Evolutionary conservation across 2,329 filamentous ascomycete genomes (phyloP).

Genomic region (Colletotrichum godetiae): DNA sequence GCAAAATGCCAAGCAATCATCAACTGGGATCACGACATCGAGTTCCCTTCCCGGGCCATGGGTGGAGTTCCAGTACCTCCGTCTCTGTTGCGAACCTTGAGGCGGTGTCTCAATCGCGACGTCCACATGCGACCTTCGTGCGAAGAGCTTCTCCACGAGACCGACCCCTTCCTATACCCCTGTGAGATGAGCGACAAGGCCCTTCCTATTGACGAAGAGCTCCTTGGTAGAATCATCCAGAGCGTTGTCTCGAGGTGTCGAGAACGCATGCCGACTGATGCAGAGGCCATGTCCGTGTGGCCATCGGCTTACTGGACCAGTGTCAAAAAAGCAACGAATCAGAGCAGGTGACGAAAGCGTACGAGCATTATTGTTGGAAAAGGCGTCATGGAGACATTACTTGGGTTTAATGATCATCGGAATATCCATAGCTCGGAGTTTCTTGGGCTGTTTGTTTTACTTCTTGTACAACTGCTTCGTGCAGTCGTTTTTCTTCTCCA

Average conservation of each 20-base stretch:
- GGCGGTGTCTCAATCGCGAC: conserved; percentile 71
- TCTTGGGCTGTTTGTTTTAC: conserved; percentile 20
- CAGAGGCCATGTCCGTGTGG: conserved; percentile 66
- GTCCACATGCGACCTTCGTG: conserved; percentile 72
- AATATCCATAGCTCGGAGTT: conserved; percentile 36
- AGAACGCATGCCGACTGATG: conserved; percentile 68
- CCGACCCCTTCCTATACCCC: conserved; percentile 74
- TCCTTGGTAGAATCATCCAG: conserved; percentile 71
- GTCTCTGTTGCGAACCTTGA: conserved; percentile 70
- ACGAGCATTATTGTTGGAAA: conserved; percentile 26
- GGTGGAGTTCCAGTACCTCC: conserved; percentile 72
- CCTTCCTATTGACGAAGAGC: conserved; percentile 71
- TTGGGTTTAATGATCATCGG: conserved; percentile 31
- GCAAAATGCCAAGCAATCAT: conserved; percentile 88
- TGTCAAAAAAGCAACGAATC: conserved; percentile 62
- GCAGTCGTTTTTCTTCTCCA: conserved; percentile 7
- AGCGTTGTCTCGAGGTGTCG: conserved; percentile 70
- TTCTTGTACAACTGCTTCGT: conserved; percentile 24
- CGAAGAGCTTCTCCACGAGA: conserved; percentile 67
- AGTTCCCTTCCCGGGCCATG: conserved; percentile 76
- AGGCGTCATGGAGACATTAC: conserved; percentile 24
- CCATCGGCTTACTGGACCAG: conserved; percentile 72
- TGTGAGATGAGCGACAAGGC: conserved; percentile 65
- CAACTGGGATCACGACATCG: conserved; percentile 79
- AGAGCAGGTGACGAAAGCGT: conserved; percentile 33